Percentiles rank a stretch among this genome's conserved stretches.
These are phyloP conservation scores for Aspergillus sp. DNA, from an alignment of 2,329 filamentous ascomycete species.

Conservation along the genomic window DNA sequence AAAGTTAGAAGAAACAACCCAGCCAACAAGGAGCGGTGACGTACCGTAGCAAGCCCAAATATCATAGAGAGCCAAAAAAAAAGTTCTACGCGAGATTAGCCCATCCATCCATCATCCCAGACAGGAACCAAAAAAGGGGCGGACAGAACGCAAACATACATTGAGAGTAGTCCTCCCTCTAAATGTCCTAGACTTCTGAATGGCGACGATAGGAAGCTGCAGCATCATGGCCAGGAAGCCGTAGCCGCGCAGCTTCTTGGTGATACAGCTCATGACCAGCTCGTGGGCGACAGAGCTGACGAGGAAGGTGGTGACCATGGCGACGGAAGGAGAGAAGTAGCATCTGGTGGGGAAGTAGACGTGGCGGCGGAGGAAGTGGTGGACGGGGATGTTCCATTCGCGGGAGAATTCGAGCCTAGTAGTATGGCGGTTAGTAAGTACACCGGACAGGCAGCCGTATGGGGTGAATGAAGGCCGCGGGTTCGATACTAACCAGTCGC, in stretches of 20 bases:
- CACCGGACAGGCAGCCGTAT: too few relatives aligned
- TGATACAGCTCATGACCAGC: slow-evolving; percentile 95
- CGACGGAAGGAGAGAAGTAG: slow-evolving; percentile 64
- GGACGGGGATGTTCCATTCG: slow-evolving; percentile 97
- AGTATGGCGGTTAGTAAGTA: too few relatives aligned
- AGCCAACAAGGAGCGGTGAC: slow-evolving; percentile 18
- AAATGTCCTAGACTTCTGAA: slow-evolving; percentile 74
- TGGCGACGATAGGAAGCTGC: slow-evolving; percentile 86
- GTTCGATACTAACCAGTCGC: slow-evolving; percentile 38
- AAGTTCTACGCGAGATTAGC: too few relatives aligned
- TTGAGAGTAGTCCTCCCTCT: slow-evolving; percentile 68
- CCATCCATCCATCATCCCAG: too few relatives aligned
- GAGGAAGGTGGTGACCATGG: slow-evolving; percentile 84
- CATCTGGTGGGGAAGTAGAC: slow-evolving; percentile 78
- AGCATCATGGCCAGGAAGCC: slow-evolving; percentile 94
- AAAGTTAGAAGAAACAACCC: slow-evolving; percentile 2
- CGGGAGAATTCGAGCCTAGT: slow-evolving; percentile 83
- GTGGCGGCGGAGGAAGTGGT: slow-evolving; percentile 88
- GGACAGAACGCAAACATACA: slow-evolving; percentile 25
- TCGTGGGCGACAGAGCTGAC: slow-evolving; percentile 86
- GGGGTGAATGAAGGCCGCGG: too few relatives aligned
- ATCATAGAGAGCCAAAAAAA: slow-evolving; percentile 93
- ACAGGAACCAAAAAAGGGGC: neutral
- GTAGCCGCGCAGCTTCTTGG: slow-evolving; percentile 90
- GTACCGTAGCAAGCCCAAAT: slow-evolving; percentile 67